Percentiles rank a stretch among this genome's conserved stretches.
Evolutionary conservation across 179 eudicot species (phyloP).

Genomic region (Spinacia oleracea): DNA sequence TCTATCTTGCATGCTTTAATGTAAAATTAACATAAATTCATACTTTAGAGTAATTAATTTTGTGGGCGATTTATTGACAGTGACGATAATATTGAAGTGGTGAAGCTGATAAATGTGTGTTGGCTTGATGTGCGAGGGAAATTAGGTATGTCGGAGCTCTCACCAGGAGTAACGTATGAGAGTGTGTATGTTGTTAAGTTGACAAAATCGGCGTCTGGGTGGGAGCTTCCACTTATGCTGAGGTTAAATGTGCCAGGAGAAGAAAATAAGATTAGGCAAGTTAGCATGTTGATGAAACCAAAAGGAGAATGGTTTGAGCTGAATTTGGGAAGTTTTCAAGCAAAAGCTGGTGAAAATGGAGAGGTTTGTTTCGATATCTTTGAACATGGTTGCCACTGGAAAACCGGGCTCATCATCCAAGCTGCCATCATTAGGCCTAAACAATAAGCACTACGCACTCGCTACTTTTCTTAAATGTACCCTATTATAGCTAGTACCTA

Average conservation of each 20-base stretch:
- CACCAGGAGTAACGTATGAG: slow-evolving; percentile 24
- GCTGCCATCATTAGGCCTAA: slow-evolving; percentile 33
- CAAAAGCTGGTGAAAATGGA: slow-evolving; percentile 4
- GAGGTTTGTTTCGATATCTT: slow-evolving; percentile 34
- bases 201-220: slow-evolving; percentile 24
- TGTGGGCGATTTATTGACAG: not conserved
- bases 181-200: slow-evolving; percentile 16
- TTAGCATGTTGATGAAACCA: slow-evolving; percentile 20
- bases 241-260: slow-evolving; percentile 11
- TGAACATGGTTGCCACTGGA: slow-evolving; percentile 39
- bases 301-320: slow-evolving; percentile 30
- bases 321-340: slow-evolving; percentile 12
- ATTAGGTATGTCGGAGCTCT: slow-evolving; percentile 19
- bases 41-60: not conserved
- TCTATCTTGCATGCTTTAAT: not conserved
- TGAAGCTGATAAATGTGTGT: slow-evolving; percentile 13
- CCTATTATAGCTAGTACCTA: too few species aligned
- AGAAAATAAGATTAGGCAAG: slow-evolving; percentile 15
- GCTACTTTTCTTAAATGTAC: too few species aligned
- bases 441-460: not conserved
- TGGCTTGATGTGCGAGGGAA: slow-evolving; percentile 23
- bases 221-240: slow-evolving; percentile 26
- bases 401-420: slow-evolving; percentile 32
- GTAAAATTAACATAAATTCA: not conserved
- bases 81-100: slow-evolving; percentile 26